A percentile compares a stretch with the other conserved stretches of the same genome.
Evolutionary conservation across 768 basidiomycete genomes (phyloP).

Genomic region (Podaxis sp.): DNA sequence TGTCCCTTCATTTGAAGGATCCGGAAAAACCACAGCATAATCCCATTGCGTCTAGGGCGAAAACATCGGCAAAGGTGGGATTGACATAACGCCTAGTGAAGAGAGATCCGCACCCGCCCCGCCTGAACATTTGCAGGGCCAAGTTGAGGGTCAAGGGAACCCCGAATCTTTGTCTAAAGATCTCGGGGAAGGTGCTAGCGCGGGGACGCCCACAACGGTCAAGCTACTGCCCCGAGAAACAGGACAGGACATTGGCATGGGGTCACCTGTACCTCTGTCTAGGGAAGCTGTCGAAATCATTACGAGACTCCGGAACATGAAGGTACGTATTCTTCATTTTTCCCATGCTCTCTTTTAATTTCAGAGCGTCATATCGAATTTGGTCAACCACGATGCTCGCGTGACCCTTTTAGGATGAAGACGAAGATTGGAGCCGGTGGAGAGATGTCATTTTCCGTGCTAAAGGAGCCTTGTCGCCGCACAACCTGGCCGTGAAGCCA

Average conservation of each 20-base stretch:
- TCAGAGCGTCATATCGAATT: neutral
- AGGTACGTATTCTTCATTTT: conserved; percentile 44
- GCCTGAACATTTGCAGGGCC: conserved; percentile 44
- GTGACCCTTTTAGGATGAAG: conserved; percentile 58
- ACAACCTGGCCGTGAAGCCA: conserved; percentile 43
- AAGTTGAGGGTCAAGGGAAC: conserved; percentile 39
- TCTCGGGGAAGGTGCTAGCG: conserved; percentile 7
- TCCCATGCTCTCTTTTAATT: conserved; percentile 3
- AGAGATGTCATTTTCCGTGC: conserved; percentile 81
- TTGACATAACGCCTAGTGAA: conserved; percentile 71
- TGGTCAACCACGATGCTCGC: neutral
- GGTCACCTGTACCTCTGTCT: conserved; percentile 79
- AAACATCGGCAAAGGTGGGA: conserved; percentile 74
- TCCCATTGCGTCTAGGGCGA: conserved; percentile 48
- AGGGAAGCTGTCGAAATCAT: conserved; percentile 78
- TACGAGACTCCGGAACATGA: conserved; percentile 76
- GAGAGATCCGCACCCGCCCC: conserved; percentile 64
- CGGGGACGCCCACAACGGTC: conserved; percentile 12
- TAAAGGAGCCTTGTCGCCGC: conserved; percentile 57
- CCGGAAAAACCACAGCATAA: neutral
- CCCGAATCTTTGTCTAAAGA: conserved; percentile 44
- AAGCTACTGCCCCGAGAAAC: conserved; percentile 80
- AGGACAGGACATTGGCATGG: conserved; percentile 85
- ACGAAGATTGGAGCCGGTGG: conserved; percentile 89
- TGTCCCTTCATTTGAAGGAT: neutral